These are phyloP conservation scores for Sordariomycetes sp. DNA, from an alignment of 2,329 filamentous ascomycete species.

Conservation along the genomic window DNA sequence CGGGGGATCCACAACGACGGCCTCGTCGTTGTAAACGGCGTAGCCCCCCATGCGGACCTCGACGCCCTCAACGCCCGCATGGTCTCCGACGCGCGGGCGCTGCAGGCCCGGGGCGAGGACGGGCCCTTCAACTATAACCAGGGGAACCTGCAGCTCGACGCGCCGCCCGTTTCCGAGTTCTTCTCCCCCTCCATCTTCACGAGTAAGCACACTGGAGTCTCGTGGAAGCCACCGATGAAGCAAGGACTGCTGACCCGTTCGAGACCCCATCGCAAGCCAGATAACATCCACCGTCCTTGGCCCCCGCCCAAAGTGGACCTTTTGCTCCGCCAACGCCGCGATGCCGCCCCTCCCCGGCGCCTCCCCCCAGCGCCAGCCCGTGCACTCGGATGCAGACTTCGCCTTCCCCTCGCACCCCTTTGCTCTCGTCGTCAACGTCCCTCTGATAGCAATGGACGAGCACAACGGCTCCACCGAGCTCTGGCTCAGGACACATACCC, in stretches of 20 bases:
- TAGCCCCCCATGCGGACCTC: constrained; percentile 33
- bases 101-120: constrained; percentile 36
- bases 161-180: constrained; percentile 33
- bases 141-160: constrained; percentile 48
- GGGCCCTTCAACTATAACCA: constrained; percentile 50
- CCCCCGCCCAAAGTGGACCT: constrained; percentile 39
- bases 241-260: not conserved
- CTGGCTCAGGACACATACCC: constrained; percentile 42
- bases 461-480: constrained; percentile 43
- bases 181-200: constrained; percentile 37
- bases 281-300: constrained; percentile 40
- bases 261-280: constrained; percentile 41
- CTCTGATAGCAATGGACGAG: constrained; percentile 32
- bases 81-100: constrained; percentile 38
- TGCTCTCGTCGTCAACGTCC: constrained; percentile 39
- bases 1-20: constrained; percentile 37
- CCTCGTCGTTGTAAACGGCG: constrained; percentile 40
- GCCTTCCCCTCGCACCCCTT: constrained; percentile 39
- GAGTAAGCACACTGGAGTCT: constrained; percentile 23
- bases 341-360: constrained; percentile 31
- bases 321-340: constrained; percentile 43
- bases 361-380: constrained; percentile 32
- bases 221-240: no score
- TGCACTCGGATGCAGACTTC: constrained; percentile 48
- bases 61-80: constrained; percentile 44